Evolutionary conservation across 2,329 filamentous ascomycete species (phyloP).

Genomic region (Cordyceps farinosa): DNA sequence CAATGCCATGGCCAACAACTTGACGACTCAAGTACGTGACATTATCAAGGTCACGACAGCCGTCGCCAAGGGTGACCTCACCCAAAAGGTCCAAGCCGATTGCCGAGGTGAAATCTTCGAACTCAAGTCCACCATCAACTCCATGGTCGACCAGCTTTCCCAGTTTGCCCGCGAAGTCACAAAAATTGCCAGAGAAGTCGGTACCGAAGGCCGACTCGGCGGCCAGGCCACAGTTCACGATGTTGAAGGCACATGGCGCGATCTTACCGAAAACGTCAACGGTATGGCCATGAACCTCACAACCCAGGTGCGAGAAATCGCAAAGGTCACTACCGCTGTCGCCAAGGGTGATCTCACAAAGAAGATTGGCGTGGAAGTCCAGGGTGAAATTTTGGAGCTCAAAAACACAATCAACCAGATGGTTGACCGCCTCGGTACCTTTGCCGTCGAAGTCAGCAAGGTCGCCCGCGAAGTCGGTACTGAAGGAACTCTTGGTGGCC

Average conservation of each 20-base stretch:
- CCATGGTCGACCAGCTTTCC: conserved; percentile 96
- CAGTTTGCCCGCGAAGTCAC: conserved; percentile 97
- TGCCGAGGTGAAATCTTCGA: conserved; percentile 88
- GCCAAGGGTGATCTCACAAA: conserved; percentile 90
- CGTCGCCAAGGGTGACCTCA: conserved; percentile 81
- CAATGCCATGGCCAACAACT: conserved; percentile 83
- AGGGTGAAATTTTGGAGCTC: conserved; percentile 89
- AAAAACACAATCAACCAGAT: conserved; percentile 99
- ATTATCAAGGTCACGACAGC: conserved; percentile 80
- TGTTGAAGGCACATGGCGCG: conserved; percentile 95
- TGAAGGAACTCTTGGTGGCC: conserved; percentile 88
- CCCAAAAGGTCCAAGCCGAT: conserved; percentile 92
- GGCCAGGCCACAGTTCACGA: conserved; percentile 95
- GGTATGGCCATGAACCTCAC: conserved; percentile 98
- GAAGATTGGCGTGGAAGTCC: conserved; percentile 91
- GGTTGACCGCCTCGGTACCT: conserved; percentile 94
- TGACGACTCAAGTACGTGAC: conserved; percentile 87
- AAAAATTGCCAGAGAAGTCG: conserved; percentile 92
- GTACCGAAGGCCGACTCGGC: conserved; percentile 89
- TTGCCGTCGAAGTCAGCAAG: conserved; percentile 94
- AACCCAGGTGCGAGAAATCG: conserved; percentile 95
- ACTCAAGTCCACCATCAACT: conserved; percentile 98
- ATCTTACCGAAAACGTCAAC: conserved; percentile 93
- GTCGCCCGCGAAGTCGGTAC: conserved; percentile 94
- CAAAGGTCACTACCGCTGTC: conserved; percentile 92